Evolutionary conservation across 495 filamentous ascomycete genomes (phyloP).

Genomic region (Xylona heveae): DNA sequence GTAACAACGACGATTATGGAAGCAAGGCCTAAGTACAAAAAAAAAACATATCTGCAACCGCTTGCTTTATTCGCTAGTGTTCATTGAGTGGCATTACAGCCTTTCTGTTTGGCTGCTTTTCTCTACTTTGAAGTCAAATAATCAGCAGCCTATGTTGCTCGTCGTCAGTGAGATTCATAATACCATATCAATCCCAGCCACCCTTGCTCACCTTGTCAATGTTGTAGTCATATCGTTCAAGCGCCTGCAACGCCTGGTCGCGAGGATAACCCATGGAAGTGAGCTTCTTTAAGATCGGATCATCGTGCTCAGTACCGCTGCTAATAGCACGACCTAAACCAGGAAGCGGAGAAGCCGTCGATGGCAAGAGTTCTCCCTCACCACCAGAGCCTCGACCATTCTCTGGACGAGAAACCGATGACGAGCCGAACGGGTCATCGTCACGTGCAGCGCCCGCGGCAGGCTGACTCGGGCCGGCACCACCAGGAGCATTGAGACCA

Average conservation of each 20-base stretch:
- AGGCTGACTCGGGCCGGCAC: slow-evolving; percentile 12
- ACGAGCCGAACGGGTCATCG: slow-evolving; percentile 4
- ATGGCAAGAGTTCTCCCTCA: not conserved
- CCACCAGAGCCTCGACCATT: too few relatives aligned
- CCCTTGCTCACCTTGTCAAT: slow-evolving; percentile 56
- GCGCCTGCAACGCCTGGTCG: slow-evolving; percentile 52
- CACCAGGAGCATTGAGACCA: slow-evolving; percentile 38
- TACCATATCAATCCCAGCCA: not conserved
- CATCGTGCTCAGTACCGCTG: slow-evolving; percentile 60
- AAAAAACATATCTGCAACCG: too few relatives aligned
- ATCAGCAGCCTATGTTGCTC: slow-evolving; percentile 18
- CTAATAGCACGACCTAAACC: slow-evolving; percentile 54
- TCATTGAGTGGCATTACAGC: too few relatives aligned
- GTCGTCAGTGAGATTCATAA: not conserved
- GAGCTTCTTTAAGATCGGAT: slow-evolving; percentile 75
- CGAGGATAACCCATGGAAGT: slow-evolving; percentile 82
- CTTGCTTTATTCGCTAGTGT: too few relatives aligned
- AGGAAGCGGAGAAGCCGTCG: slow-evolving; percentile 20
- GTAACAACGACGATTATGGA: too few relatives aligned
- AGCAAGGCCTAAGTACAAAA: too few relatives aligned
- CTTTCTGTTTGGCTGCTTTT: too few relatives aligned
- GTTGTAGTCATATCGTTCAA: slow-evolving; percentile 93
- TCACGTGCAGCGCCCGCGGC: not conserved
- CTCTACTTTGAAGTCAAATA: slow-evolving; percentile 19
- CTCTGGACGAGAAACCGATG: too few relatives aligned